Evolutionary conservation across 768 basidiomycete species (phyloP), one percentile per base, ranked within the genome.

Genomic region (Boletus rufocinnamomeus): DNA sequence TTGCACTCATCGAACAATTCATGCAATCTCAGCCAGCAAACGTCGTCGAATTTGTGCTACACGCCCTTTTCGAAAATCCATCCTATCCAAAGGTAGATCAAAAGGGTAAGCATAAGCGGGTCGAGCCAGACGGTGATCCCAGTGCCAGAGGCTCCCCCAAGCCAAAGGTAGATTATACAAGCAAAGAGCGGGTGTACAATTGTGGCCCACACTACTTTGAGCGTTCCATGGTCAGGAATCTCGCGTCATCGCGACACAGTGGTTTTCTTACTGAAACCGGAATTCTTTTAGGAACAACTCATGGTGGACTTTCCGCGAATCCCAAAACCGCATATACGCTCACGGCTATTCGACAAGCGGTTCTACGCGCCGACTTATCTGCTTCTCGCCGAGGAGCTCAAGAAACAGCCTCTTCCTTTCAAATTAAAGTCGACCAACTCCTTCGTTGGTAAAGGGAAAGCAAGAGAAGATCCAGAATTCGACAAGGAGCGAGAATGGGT

Each of bases 351-450:
- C 2, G 44, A 51, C 0, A 63, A 80, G 54, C 63, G 62, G 1
- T 77, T 89, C 32, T 94, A 91, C 64, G 88, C 85, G 0, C 88
- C 91, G 0, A 79, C 90, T 0, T 82, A 85, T 66, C 69, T 89
- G 30, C 70, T 71, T 16, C 76, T 93, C 10, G 64, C 64, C 0
- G 75, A 81, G 57, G 72, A 74, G 30, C 66, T 64, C 56, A 70
- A 60, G 61, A 65, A 8, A 41, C 60, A 59, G 0, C 58, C 64
- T 1, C 73, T 72, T 23, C 78, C 80, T 0, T 81, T 80, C 65
- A 72, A 58, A 27, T 69, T 71, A 30, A 80, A 78, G 60, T 63
- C 66, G 3, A 68, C 68, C 17, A 68, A 72, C 17, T 74, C 74
- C 6, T 66, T 73, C 3, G 64, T 69, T 66, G 75, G 78, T 30